Evolutionary conservation across 2,329 filamentous ascomycete species (phyloP).

Genomic region (Seiridium unicorne): DNA sequence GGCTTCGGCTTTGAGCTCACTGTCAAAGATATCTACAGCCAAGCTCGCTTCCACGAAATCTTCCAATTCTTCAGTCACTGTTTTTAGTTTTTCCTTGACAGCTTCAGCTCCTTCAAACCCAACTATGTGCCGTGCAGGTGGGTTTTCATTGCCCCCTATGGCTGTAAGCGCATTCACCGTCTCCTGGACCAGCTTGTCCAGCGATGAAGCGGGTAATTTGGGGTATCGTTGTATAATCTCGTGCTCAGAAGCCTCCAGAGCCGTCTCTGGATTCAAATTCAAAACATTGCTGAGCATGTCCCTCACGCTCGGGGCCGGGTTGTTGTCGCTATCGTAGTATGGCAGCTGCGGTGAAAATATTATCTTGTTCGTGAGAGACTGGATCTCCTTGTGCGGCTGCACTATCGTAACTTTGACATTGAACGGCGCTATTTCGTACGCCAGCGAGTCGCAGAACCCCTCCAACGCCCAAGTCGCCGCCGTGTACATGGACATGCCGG

Average conservation of each 20-base stretch:
- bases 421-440: conserved; percentile 95
- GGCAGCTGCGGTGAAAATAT: conserved; percentile 77
- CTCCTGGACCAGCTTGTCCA: conserved; percentile 76
- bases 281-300: conserved; percentile 81
- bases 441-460: conserved; percentile 91
- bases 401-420: conserved; percentile 96
- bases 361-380: conserved; percentile 82
- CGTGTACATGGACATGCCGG: conserved; percentile 86
- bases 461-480: conserved; percentile 93
- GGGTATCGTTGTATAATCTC: conserved; percentile 70
- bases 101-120: conserved; percentile 83
- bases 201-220: conserved; percentile 63
- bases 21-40: conserved; percentile 74
- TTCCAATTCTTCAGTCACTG: conserved; percentile 91
- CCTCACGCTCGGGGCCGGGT: conserved; percentile 76
- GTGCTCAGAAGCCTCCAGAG: conserved; percentile 36
- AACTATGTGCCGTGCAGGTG: conserved; percentile 90
- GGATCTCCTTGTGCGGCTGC: conserved; percentile 91
- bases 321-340: conserved; percentile 62
- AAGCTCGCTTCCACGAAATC: conserved; percentile 91
- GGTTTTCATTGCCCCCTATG: conserved; percentile 94
- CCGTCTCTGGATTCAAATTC: conserved; percentile 70
- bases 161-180: conserved; percentile 89
- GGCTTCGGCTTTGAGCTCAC: conserved; percentile 51
- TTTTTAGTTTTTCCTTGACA: conserved; percentile 95